Base-by-base conservation (phyloP, 257 asterid genomes). In the Gynochthodes officinalis region DNA sequence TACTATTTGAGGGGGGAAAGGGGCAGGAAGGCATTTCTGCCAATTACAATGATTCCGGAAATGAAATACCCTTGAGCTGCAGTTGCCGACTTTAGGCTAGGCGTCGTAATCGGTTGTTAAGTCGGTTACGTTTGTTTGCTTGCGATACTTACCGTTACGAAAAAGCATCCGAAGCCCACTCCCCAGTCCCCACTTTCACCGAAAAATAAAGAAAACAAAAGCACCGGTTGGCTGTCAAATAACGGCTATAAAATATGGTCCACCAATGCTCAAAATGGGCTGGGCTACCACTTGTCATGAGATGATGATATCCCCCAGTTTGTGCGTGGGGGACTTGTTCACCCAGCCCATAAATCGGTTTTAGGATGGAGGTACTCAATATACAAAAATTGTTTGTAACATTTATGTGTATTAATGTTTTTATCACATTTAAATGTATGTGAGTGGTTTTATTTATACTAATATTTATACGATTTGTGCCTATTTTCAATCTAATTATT, bases 161-260 rank as follows among this genome's bases (percentile, higher is more conserved):
- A 79, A 87, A 84, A 76, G 92, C 77, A 85, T 81, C 85, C 78
- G 23, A 80, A 82, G 79, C 81, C 83, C 83, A 77, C n/a, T n/a
- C n/a, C n/a, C n/a, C n/a, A n/a, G n/a, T n/a, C n/a, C n/a, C 82
- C 87, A 78, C 68, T 78, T 55, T 49, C 82, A 78, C 80, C 86
- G 25, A 9, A 16, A 2, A 49, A 72, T 76, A 82, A 50, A 40
- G 44, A 63, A 82, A 32, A 67, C 19, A 43, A 60, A 35, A 1
- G 19, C 16, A 18, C 72, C 61, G 12, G 58, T 13, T 43, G 28
- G 78, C 69, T 78, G 53, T 76, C 81, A 23, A 23, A 18, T 70
- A 86, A 86, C 95, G 90, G 90, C 85, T 85, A 79, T 5, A 49
- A 8, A 59, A 71, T 77, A 76, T 54, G 67, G 76, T 60, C 82